Evolutionary conservation across 2,329 filamentous ascomycete genomes (phyloP), one percentile per base, ranked within the genome.

Genomic region (Sporothrix curviconia): DNA sequence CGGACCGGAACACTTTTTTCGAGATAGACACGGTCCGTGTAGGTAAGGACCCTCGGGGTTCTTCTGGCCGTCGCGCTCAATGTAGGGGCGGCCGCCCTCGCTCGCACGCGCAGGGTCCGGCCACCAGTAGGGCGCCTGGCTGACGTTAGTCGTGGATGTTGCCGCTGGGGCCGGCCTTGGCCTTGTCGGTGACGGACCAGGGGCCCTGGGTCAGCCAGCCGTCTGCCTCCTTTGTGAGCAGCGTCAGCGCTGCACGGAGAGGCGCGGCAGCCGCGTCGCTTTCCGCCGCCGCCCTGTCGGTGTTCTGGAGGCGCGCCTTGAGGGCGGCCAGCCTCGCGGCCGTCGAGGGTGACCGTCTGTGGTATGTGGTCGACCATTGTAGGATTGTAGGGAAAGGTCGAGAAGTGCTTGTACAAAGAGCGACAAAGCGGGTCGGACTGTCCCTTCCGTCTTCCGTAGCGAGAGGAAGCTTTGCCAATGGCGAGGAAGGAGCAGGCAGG

Each of bases 91-190:
- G 9, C 66, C 65, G 25, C 30, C 42, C 7, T 28, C 14, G 28
- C 61, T 59, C 4, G 62, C 8, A 3, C 57, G 61, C 36, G 59
- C 50, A 3, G 64, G 56, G 40, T 46, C 60, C 1, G 65, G 65
- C 65, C 65, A 66, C 47, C 55, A 66, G 57, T 66, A 66, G 3
- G 63, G 60, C 3, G 63, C 64, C 51, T 66, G 65, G 43, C 62
- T 64, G 19, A 59, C 58, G 54, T n/a, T 64, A 66, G 59, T 66
- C 64, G 52, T 65, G 64, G 17, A 61, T 59, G 37, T 62, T 57
- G 24, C 63, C 64, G 34, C 60, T 60, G 14, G 64, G 64, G 4
- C 60, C 59, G 11, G 61, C 37, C 28, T 40, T 58, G 14, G 42
- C 56, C 59, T 66, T 66, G 47, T 44, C 52, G 39, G 59, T 64